Base-by-base conservation (phyloP, 495 filamentous ascomycete genomes). In the Penicillium coprophilum region DNA sequence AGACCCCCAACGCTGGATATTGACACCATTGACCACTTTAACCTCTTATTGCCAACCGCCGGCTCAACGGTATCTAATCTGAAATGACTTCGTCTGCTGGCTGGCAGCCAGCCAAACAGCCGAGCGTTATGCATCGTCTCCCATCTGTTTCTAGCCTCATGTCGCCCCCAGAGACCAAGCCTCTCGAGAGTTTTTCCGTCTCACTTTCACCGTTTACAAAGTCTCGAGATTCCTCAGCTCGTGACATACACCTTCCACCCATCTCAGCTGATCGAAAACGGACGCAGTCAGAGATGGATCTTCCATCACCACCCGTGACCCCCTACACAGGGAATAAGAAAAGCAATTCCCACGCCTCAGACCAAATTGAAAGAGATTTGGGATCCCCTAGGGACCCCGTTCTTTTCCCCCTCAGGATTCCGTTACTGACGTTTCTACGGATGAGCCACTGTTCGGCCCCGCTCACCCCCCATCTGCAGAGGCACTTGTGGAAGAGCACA, bases 221-320 rank as follows among this genome's bases (percentile, higher is more conserved):
- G 55, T 63, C 57, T 31, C 68, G 65, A 38, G 49, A 58, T 56
- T 59, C 66, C 34, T 73, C 65, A 61, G 60, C 55, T 61, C 68
- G 64, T 63, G 77, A 72, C 61, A 75, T 73, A 69, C 82, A 72
- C 50, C 60, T 77, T 19, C 73, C 77, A 47, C 78, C 78, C 20
- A 77, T 82, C 57, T 76, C 78, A 58, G 70, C 69, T 71, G 70
- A 75, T 65, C 72, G 73, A 57, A 79, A 76, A 59, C 72, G 70
- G 58, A 78, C 69, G 54, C 77, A 74, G 61, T 78, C 73, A 55
- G 74, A 76, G 62, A 75, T 77, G 70, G 74, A 81, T 12, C 74
- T 86, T 27, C 80, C 87, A 31, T 90, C 88, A 39, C 88, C 88
- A 62, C 88, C 88, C 8, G 81, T 88, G 38, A 91, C 88, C 23